Evolutionary conservation across 768 basidiomycete species (phyloP).

Genomic region (Termitomyces sp.): DNA sequence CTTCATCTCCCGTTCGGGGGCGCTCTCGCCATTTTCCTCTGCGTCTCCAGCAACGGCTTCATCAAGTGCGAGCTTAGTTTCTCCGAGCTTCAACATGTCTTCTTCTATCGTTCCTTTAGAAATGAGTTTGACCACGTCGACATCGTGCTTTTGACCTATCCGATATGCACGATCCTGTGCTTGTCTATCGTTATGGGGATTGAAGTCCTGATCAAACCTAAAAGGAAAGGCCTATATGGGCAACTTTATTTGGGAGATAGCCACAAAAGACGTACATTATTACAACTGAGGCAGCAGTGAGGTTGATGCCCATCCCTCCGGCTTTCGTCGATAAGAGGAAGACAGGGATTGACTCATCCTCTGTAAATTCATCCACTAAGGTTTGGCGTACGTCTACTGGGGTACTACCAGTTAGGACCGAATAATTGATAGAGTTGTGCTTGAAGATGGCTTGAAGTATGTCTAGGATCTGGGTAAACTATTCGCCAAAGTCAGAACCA

Average conservation of each 20-base stretch:
- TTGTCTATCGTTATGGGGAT: slow-evolving; percentile 95
- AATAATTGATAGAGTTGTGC: slow-evolving; percentile 64
- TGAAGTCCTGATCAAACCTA: slow-evolving; percentile 98
- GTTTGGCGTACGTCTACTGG: slow-evolving; percentile 91
- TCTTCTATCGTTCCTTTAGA: slow-evolving; percentile 93
- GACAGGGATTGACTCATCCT: slow-evolving; percentile 79
- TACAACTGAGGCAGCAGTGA: slow-evolving; percentile 93
- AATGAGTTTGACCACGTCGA: slow-evolving; percentile 93
- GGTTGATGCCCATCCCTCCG: slow-evolving; percentile 94
- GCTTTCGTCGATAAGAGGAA: slow-evolving; percentile 93
- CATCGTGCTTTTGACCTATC: slow-evolving; percentile 91
- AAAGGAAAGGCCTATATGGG: slow-evolving; percentile 5
- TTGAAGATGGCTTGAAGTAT: slow-evolving; percentile 84
- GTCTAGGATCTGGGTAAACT: slow-evolving; percentile 97
- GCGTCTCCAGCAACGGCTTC: slow-evolving; percentile 87
- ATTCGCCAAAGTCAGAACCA: not conserved
- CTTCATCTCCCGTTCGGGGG: slow-evolving; percentile 78
- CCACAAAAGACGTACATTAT: slow-evolving; percentile 57
- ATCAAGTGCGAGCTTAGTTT: slow-evolving; percentile 88
- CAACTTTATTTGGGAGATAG: not conserved
- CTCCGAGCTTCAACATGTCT: slow-evolving; percentile 86
- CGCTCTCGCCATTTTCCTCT: slow-evolving; percentile 56
- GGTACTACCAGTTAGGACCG: slow-evolving; percentile 88
- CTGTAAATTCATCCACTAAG: slow-evolving; percentile 93
- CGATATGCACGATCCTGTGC: slow-evolving; percentile 97